Percentiles rank a stretch among this genome's conserved stretches.
phyloP scores from a whole-genome alignment of 371 early-diverging fungal species.

The Synchytrium microbalum region DNA sequence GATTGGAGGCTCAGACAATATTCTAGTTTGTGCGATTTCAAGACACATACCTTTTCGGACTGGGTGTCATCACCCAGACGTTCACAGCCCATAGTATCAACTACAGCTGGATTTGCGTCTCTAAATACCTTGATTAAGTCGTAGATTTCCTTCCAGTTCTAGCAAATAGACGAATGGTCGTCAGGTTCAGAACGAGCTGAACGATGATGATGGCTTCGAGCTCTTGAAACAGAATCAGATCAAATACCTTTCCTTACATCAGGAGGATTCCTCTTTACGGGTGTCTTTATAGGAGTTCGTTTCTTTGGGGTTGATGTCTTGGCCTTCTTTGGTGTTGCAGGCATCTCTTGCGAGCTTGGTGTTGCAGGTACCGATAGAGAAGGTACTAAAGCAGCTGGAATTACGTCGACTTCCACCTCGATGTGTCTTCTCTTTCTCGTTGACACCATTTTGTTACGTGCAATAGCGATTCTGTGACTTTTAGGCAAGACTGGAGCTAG shows the following conservation, averaged over 20 bases:
- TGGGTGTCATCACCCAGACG: constrained; percentile 46
- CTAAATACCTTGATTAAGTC: constrained; percentile 56
- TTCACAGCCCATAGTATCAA: constrained; percentile 94
- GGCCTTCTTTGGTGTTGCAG: neutral
- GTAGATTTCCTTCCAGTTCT: constrained; percentile 62
- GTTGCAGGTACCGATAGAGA: too few relatives aligned
- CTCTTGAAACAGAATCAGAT: too few relatives aligned
- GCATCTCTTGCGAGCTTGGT: too few relatives aligned
- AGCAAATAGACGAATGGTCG: constrained; percentile 3
- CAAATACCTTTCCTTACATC: neutral
- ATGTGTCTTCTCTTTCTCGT: neutral
- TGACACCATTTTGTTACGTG: neutral
- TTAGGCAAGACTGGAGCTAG: too few relatives aligned
- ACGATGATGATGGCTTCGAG: too few relatives aligned
- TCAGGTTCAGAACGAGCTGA: too few relatives aligned
- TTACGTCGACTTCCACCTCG: constrained; percentile 6
- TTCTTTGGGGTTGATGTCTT: neutral
- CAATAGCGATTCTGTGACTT: neutral
- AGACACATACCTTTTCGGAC: constrained; percentile 1
- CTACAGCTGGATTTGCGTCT: constrained; percentile 66
- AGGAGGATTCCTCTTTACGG: neutral
- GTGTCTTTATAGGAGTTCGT: neutral
- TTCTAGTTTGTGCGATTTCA: constrained; percentile 19
- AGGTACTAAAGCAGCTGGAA: too few relatives aligned
- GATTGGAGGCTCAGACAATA: constrained; percentile 28